Evolutionary conservation across 148 eudicot species (phyloP).

Genomic region (Camellia granthamiana): DNA sequence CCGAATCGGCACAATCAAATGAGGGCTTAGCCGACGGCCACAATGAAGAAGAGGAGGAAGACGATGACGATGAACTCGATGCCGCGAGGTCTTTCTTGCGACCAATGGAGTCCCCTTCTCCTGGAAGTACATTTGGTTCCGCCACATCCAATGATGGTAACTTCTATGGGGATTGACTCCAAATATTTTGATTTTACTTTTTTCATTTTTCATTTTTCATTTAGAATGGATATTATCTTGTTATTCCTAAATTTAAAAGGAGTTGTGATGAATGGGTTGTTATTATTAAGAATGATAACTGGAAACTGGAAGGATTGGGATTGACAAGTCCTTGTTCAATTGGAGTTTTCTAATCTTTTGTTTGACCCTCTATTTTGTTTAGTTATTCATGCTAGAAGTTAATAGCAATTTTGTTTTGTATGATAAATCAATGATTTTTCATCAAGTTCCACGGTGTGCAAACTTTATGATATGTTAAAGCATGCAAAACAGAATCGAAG

Average conservation of each 20-base stretch:
- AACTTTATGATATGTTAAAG: not conserved
- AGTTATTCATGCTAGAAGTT: not conserved
- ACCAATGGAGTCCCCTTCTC: conserved; percentile 44
- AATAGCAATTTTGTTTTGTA: not conserved
- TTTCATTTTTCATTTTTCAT: no score
- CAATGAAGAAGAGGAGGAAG: conserved; percentile 8
- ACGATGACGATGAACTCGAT: conserved; percentile 6
- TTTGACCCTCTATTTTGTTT: not conserved
- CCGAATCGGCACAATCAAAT: conserved; percentile 13
- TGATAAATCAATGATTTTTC: not conserved
- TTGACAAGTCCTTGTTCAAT: not conserved
- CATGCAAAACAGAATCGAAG: not conserved
- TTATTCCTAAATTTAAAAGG: not conserved
- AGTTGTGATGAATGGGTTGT: not conserved
- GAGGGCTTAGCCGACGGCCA: conserved; percentile 24
- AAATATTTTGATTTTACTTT: not conserved
- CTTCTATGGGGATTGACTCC: not conserved
- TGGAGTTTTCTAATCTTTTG: not conserved
- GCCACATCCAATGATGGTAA: conserved; percentile 51
- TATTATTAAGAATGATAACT: not conserved
- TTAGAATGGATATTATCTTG: no score
- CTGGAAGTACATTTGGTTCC: conserved; percentile 40
- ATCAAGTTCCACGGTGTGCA: not conserved
- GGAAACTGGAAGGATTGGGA: not conserved
- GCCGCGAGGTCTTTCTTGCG: conserved; percentile 29